Conservation (phyloP, 1,284 basidiomycete species). For the Rhodotorula sp. region DNA sequence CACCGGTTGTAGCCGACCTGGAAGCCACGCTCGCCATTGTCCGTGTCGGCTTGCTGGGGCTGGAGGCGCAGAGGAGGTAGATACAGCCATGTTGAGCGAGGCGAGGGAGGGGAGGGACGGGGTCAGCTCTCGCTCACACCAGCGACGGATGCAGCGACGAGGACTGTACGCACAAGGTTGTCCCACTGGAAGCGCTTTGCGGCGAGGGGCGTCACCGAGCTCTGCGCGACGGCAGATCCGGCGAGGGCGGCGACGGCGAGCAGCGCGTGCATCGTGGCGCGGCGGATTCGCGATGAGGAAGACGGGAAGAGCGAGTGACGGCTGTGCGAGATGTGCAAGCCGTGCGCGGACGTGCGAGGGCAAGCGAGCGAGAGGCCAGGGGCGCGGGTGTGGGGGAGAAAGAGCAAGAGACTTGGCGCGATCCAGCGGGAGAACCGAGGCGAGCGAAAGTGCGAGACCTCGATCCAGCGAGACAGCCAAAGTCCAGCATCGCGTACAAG, state of each 20-base stretch:
- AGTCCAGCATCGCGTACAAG: no score
- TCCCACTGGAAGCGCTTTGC: slow-evolving; percentile 40
- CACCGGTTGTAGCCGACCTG: slow-evolving; percentile 37
- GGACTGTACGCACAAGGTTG: slow-evolving; percentile 22
- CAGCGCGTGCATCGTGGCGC: slow-evolving; percentile 6
- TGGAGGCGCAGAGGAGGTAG: neutral
- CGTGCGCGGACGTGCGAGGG: no score
- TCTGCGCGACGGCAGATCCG: slow-evolving; percentile 23
- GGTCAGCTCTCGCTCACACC: no score
- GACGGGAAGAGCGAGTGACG: neutral
- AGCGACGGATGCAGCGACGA: neutral
- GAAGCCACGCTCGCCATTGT: slow-evolving; percentile 23
- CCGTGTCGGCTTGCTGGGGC: slow-evolving; percentile 37
- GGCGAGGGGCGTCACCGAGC: slow-evolving; percentile 34
- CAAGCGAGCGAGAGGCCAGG: no score
- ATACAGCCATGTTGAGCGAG: neutral
- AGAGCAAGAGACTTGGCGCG: no score
- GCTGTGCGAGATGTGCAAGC: no score
- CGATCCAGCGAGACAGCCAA: no score
- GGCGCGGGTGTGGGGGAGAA: no score
- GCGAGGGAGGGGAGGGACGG: neutral
- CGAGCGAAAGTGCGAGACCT: no score
- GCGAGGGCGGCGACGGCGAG: slow-evolving; percentile 28
- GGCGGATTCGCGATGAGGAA: neutral
- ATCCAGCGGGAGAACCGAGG: no score